Conservation (phyloP, 2,329 filamentous ascomycete genomes). For the Ophiostoma triangulosporum region DNA sequence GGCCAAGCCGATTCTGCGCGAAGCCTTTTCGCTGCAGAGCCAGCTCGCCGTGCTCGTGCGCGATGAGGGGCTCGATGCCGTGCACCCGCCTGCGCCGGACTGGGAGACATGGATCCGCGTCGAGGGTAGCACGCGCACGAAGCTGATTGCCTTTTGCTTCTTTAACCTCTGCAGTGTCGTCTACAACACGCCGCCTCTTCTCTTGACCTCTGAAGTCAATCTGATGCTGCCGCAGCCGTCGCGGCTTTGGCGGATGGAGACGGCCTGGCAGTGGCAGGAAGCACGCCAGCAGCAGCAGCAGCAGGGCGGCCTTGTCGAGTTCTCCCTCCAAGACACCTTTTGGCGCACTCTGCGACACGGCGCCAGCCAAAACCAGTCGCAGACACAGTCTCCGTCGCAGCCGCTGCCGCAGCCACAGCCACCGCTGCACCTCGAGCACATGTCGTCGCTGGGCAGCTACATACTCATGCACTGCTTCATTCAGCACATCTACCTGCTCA, state of each 20-base stretch:
- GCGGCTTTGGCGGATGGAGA: constrained; percentile 43
- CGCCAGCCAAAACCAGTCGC: not conserved
- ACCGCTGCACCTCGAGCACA: constrained; percentile 27
- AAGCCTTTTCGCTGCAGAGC: constrained; percentile 46
- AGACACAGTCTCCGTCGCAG: not conserved
- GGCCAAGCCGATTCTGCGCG: constrained; percentile 44
- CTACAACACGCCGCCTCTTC: constrained; percentile 44
- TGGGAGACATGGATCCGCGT: constrained; percentile 49
- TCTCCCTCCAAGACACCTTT: constrained; percentile 32
- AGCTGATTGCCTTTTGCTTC: constrained; percentile 47
- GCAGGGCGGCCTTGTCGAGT: constrained; percentile 42
- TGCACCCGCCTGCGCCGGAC: constrained; percentile 32
- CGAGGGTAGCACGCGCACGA: constrained; percentile 43
- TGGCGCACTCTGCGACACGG: constrained; percentile 30
- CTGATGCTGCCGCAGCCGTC: constrained; percentile 40
- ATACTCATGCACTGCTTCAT: constrained; percentile 58
- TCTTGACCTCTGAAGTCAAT: constrained; percentile 46
- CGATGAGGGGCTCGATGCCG: constrained; percentile 40
- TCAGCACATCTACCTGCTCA: constrained; percentile 58
- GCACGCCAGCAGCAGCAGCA: constrained; percentile 28
- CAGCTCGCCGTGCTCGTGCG: constrained; percentile 43
- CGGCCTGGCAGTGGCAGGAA: constrained; percentile 47
- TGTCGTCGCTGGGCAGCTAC: constrained; percentile 54
- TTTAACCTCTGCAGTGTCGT: constrained; percentile 50
- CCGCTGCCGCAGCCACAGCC: not conserved